Percentiles rank a stretch among this genome's conserved stretches.
Conservation (phyloP, 495 filamentous ascomycete genomes). For the Penicillium nucicola region DNA sequence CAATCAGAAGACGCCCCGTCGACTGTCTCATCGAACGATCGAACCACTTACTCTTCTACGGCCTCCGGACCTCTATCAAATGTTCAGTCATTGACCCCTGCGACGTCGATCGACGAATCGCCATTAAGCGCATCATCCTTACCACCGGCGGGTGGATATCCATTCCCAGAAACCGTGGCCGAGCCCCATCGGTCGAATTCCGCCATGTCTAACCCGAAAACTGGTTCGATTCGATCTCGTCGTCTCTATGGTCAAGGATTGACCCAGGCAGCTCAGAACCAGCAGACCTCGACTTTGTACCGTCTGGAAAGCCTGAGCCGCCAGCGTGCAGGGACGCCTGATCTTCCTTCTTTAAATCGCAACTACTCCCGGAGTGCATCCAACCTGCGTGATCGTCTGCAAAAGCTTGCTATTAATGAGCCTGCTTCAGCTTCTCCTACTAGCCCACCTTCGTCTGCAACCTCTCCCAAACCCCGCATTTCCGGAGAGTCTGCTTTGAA, state of each 20-base stretch:
- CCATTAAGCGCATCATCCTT: conserved; percentile 49
- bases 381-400: conserved; percentile 55
- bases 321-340: conserved; percentile 39
- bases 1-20: conserved; percentile 59
- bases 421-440: conserved; percentile 36
- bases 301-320: conserved; percentile 73
- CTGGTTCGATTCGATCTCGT: conserved; percentile 60
- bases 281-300: conserved; percentile 72
- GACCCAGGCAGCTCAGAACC: conserved; percentile 74
- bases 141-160: conserved; percentile 14
- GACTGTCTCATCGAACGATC: conserved; percentile 64
- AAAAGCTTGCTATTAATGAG: conserved; percentile 46
- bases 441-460: conserved; percentile 50
- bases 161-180: conserved; percentile 14
- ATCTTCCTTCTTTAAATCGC: conserved; percentile 35
- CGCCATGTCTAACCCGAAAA: conserved; percentile 35
- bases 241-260: conserved; percentile 84
- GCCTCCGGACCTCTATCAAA: conserved; percentile 67
- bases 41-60: conserved; percentile 85
- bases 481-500: conserved; percentile 18
- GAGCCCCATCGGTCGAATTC: conserved; percentile 12
- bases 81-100: conserved; percentile 79
- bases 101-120: conserved; percentile 86
- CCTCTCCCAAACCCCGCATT: conserved; percentile 28
- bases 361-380: conserved; percentile 52